phyloP scores from a whole-genome alignment of 345 rosid species.

The Bretschneidera sinensis region DNA sequence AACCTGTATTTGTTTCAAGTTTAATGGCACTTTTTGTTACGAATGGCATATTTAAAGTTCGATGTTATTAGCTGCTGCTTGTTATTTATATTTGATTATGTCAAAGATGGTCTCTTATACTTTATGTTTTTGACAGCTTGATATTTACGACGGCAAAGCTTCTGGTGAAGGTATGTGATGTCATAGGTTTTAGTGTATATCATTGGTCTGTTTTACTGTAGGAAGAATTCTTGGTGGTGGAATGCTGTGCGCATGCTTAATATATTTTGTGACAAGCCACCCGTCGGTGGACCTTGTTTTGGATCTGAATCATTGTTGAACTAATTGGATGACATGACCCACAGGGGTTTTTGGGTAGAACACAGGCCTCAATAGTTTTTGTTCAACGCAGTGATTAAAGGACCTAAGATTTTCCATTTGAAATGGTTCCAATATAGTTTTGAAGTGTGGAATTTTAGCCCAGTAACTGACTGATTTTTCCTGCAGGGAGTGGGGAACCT shows the following conservation, averaged over 20 bases:
- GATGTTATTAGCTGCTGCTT: conserved; percentile 4
- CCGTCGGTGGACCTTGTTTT: background rate
- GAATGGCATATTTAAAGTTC: background rate
- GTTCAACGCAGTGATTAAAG: too few relatives aligned
- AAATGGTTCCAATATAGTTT: background rate
- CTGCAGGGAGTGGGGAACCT: conserved; percentile 46
- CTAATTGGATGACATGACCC: too few relatives aligned
- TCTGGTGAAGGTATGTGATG: conserved; percentile 59
- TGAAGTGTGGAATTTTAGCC: background rate
- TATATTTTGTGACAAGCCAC: background rate
- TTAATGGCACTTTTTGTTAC: background rate
- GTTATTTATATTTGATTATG: too few relatives aligned
- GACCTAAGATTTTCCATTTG: too few relatives aligned
- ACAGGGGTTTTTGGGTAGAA: too few relatives aligned
- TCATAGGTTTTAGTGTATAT: background rate
- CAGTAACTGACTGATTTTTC: conserved; percentile 1
- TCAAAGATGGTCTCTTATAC: conserved; percentile 2
- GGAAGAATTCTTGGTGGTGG: background rate
- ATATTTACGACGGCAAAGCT: conserved; percentile 75
- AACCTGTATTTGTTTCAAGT: too few relatives aligned
- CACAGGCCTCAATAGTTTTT: too few relatives aligned
- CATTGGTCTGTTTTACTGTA: background rate
- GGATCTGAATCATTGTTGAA: too few relatives aligned
- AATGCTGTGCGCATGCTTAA: background rate
- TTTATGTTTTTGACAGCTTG: conserved; percentile 56